These are phyloP conservation scores for Daldinia decipiens DNA, from an alignment of 495 filamentous ascomycete species.

Conservation along the genomic window DNA sequence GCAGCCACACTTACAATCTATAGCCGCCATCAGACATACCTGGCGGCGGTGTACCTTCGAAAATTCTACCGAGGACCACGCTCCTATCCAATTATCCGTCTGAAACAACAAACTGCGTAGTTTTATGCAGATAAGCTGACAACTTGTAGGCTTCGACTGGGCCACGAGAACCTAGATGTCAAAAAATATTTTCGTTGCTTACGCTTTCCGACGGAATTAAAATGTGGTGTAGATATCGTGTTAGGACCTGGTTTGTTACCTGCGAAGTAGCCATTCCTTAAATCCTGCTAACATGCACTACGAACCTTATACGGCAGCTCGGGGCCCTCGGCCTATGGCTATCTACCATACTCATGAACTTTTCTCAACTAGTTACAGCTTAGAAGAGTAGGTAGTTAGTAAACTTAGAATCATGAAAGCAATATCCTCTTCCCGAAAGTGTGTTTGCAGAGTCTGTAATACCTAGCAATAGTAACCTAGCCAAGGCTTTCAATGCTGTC, in stretches of 20 bases:
- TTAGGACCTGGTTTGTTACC: not conserved
- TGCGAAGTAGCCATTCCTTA: not conserved
- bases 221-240: conserved; percentile 11
- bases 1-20: conserved; percentile 19
- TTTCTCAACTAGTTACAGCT: not conserved
- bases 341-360: not conserved
- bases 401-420: not conserved
- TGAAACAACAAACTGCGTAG: conserved; percentile 12
- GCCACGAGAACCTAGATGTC: not conserved
- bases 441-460: not conserved
- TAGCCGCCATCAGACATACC: conserved; percentile 18
- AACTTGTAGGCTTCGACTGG: conserved; percentile 9
- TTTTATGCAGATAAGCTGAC: conserved; percentile 5
- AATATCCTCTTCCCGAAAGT: not conserved
- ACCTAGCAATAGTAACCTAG: not conserved
- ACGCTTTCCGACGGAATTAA: conserved; percentile 5
- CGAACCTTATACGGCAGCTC: not conserved
- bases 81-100: conserved; percentile 19
- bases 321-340: not conserved
- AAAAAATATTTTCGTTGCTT: conserved; percentile 13
- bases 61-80: conserved; percentile 5
- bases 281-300: not conserved
- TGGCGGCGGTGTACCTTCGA: not conserved
- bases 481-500: not conserved
- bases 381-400: not conserved